Conservation (phyloP, 352 stramenopile genomes). For the Globisporangium paroecandrum region DNA sequence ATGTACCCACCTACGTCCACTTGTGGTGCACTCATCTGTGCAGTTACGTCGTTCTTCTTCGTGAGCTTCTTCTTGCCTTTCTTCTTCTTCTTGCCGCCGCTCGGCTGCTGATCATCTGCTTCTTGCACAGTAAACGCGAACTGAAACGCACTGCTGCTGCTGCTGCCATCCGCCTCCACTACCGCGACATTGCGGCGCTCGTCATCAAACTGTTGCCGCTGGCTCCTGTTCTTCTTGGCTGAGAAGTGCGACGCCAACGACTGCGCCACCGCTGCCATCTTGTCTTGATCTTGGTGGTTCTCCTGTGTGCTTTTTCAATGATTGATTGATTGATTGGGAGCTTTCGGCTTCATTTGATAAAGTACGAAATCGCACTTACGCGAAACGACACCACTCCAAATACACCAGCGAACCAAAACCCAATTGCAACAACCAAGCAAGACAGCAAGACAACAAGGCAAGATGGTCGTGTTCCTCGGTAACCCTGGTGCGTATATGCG, state of each 20-base stretch:
- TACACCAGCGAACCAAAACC: background rate
- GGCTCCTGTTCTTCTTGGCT: conserved; percentile 12
- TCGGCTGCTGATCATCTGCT: background rate
- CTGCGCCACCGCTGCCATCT: background rate
- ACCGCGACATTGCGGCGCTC: background rate
- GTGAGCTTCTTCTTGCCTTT: conserved; percentile 22
- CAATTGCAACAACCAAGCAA: background rate
- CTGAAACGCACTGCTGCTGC: conserved; percentile 5
- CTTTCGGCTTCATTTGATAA: background rate
- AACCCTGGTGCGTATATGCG: conserved; percentile 48
- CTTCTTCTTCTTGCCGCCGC: conserved; percentile 15
- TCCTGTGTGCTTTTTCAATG: background rate
- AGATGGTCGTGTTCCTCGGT: conserved; percentile 67
- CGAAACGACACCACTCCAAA: background rate
- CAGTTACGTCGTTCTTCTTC: background rate
- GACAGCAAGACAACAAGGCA: conserved; percentile 9
- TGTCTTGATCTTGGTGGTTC: background rate
- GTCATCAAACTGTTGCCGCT: background rate
- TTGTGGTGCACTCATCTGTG: background rate
- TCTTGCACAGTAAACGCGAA: conserved; percentile 18
- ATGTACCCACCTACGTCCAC: background rate
- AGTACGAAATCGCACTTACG: conserved; percentile 9
- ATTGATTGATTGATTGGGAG: background rate
- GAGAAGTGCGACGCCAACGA: conserved; percentile 18
- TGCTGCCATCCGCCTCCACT: background rate